Percentiles rank a stretch among this genome's conserved stretches.
Evolutionary conservation across 1,284 basidiomycete species (phyloP).

Genomic region (Volvariella volvacea): DNA sequence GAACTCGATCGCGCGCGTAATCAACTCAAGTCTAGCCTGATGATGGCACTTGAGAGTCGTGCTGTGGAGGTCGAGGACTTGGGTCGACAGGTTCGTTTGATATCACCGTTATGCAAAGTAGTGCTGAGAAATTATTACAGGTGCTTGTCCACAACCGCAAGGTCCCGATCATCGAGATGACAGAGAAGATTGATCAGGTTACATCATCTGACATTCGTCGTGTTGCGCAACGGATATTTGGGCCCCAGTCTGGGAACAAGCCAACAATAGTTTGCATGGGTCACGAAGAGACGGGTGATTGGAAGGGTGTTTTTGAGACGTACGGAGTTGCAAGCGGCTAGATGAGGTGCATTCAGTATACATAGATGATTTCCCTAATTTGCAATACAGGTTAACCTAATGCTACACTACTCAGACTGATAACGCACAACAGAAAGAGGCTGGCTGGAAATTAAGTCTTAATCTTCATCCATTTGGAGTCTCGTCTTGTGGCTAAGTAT

Average conservation of each 20-base stretch:
- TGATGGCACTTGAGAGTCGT: slow-evolving; percentile 94
- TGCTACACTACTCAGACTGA: background rate
- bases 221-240: slow-evolving; percentile 72
- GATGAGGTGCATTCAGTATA: no score
- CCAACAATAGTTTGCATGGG: slow-evolving; percentile 73
- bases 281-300: slow-evolving; percentile 60
- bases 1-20: slow-evolving; percentile 92
- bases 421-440: background rate
- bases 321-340: slow-evolving; percentile 50
- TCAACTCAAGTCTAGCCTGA: slow-evolving; percentile 89
- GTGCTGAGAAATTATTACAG: slow-evolving; percentile 31
- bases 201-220: slow-evolving; percentile 64
- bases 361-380: no score
- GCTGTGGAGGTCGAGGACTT: slow-evolving; percentile 89
- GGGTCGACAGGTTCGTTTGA: slow-evolving; percentile 61
- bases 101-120: slow-evolving; percentile 5
- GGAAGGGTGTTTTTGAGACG: slow-evolving; percentile 52
- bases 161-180: slow-evolving; percentile 89
- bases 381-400: slow-evolving; percentile 11
- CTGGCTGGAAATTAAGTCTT: no score
- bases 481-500: slow-evolving; percentile 55
- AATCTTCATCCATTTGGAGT: slow-evolving; percentile 51
- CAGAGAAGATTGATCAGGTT: slow-evolving; percentile 80
- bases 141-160: slow-evolving; percentile 89
- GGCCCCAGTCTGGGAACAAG: slow-evolving; percentile 51